These are phyloP conservation scores for Tuber aestivum DNA, from an alignment of 495 filamentous ascomycete genomes.

Conservation along the genomic window DNA sequence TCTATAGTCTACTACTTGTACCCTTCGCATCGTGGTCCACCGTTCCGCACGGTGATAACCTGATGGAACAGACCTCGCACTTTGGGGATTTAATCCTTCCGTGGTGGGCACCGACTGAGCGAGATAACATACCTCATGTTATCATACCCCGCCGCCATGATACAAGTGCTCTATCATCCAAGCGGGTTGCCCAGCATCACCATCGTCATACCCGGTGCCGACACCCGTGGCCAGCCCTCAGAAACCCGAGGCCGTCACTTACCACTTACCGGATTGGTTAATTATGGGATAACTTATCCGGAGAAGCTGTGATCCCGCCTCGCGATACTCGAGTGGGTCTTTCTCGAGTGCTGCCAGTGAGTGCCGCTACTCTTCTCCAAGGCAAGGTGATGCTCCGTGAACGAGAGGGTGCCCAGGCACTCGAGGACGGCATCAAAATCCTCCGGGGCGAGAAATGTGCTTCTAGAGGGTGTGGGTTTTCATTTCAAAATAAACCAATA, in stretches of 20 bases:
- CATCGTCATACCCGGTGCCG: not conserved
- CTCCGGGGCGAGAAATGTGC: no score
- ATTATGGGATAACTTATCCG: not conserved
- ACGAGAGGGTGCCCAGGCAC: not conserved
- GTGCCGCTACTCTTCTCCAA: not conserved
- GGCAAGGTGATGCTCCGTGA: not conserved
- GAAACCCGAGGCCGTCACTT: not conserved
- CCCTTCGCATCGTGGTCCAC: not conserved
- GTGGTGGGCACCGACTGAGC: not conserved
- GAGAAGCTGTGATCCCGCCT: not conserved
- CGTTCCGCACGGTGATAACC: not conserved
- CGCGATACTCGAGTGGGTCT: fast-evolving
- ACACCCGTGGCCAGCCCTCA: not conserved
- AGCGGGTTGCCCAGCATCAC: not conserved
- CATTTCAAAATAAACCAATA: not conserved
- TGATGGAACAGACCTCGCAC: not conserved
- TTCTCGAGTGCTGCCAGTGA: not conserved
- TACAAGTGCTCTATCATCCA: no score
- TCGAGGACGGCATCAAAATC: no score
- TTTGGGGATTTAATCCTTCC: not conserved
- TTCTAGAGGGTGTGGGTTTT: not conserved
- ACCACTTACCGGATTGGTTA: not conserved
- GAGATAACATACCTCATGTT: not conserved
- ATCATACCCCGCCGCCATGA: not conserved
- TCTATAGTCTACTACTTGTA: fast-evolving